A percentile compares a stretch with the other conserved stretches of the same genome.
These are phyloP conservation scores for Eucalyptus cloeziana DNA, from an alignment of 345 rosid species.

Conservation along the genomic window DNA sequence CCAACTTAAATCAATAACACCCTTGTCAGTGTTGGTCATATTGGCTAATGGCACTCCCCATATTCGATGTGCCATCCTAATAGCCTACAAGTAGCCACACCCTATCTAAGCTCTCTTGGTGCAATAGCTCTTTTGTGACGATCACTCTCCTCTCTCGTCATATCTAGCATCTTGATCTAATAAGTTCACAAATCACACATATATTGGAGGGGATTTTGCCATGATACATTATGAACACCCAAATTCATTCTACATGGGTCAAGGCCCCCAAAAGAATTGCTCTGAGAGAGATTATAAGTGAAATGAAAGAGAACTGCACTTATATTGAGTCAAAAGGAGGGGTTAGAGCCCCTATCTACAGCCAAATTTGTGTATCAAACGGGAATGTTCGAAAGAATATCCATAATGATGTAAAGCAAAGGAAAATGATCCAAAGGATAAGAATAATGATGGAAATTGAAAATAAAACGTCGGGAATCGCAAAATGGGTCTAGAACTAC, in stretches of 20 bases:
- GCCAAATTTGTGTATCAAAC: not conserved
- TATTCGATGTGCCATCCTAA: not conserved
- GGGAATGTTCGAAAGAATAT: not conserved
- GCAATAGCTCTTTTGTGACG: accelerated
- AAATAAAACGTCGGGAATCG: not conserved
- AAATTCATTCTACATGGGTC: not conserved
- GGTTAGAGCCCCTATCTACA: not conserved
- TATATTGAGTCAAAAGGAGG: not conserved
- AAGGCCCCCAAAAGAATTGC: not conserved
- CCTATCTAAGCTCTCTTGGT: not conserved
- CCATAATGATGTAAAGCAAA: not conserved
- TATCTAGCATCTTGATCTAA: accelerated
- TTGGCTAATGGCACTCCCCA: not conserved
- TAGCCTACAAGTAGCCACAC: not conserved
- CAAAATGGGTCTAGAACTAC: not conserved
- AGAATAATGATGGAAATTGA: not conserved
- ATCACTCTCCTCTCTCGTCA: not conserved
- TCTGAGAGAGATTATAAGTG: not conserved
- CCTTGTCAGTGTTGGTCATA: not conserved
- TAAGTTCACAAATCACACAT: not conserved
- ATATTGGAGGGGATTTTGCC: not conserved
- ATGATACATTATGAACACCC: not conserved
- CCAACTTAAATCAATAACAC: not conserved
- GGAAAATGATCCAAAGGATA: not conserved
- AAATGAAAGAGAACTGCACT: not conserved